phyloP scores from a whole-genome alignment of 345 rosid genomes.

The Aquilaria malaccensis region DNA sequence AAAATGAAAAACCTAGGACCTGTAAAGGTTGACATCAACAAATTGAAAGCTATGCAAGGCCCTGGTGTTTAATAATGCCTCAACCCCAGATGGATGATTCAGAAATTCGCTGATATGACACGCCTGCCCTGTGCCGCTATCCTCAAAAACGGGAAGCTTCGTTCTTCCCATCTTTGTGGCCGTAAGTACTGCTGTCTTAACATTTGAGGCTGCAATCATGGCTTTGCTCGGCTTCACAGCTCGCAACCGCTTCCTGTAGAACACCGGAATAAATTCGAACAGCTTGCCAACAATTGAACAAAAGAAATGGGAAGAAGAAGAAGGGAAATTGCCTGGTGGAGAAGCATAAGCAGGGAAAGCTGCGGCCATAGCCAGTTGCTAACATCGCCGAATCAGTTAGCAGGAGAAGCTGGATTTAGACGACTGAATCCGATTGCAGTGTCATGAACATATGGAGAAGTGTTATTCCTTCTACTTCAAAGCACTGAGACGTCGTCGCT shows the following conservation, averaged over 20 bases:
- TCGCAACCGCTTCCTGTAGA: conserved; percentile 14
- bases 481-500: no score
- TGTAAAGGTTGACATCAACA: conserved; percentile 51
- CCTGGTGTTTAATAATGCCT: conserved; percentile 59
- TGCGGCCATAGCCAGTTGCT: neutral
- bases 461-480: no score
- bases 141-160: conserved; percentile 32
- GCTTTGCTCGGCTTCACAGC: neutral
- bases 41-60: conserved; percentile 51
- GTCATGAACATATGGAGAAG: no score
- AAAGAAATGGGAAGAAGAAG: neutral
- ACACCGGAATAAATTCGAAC: neutral
- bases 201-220: conserved; percentile 13
- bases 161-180: conserved; percentile 58
- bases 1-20: conserved; percentile 22
- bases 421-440: no score
- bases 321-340: neutral
- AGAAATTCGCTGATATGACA: conserved; percentile 52
- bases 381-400: neutral
- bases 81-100: conserved; percentile 59
- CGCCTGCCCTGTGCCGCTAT: conserved; percentile 9
- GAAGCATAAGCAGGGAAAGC: neutral
- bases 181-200: conserved; percentile 57
- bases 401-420: no score
- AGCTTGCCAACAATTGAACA: neutral